Conservation (phyloP, 495 filamentous ascomycete genomes). For the Penicillium steckii region DNA sequence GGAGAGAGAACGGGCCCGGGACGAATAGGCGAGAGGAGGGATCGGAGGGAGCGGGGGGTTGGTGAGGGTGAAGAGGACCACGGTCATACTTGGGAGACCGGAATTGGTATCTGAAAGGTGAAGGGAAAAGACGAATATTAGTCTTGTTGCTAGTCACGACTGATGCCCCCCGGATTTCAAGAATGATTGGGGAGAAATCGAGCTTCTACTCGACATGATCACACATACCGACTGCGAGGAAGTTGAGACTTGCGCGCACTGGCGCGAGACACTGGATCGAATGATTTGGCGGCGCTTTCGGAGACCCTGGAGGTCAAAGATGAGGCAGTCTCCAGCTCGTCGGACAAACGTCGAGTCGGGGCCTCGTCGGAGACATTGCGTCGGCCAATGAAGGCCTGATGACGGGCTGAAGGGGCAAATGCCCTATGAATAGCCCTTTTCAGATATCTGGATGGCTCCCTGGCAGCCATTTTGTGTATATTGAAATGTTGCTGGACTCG, state of each 20-base stretch:
- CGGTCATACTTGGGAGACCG: slow-evolving; percentile 90
- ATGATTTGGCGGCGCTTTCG: slow-evolving; percentile 39
- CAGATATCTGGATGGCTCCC: slow-evolving; percentile 43
- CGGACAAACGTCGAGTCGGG: slow-evolving; percentile 31
- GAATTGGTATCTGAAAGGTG: slow-evolving; percentile 73
- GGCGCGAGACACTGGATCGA: slow-evolving; percentile 56
- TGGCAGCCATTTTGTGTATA: slow-evolving; percentile 39
- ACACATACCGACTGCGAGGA: slow-evolving; percentile 63
- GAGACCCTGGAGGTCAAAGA: slow-evolving; percentile 28
- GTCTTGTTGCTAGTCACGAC: background rate
- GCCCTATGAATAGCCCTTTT: slow-evolving; percentile 42
- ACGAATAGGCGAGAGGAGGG: slow-evolving; percentile 83
- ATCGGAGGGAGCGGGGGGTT: slow-evolving; percentile 79
- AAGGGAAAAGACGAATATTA: background rate
- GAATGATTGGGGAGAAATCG: background rate
- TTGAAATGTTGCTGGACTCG: slow-evolving; percentile 19
- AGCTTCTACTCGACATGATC: background rate
- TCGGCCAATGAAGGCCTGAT: slow-evolving; percentile 33
- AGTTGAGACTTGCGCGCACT: slow-evolving; percentile 54
- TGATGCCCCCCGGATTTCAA: slow-evolving; percentile 1
- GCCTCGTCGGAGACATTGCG: slow-evolving; percentile 51
- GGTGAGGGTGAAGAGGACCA: slow-evolving; percentile 88
- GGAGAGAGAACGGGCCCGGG: slow-evolving; percentile 90
- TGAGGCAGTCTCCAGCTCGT: slow-evolving; percentile 39
- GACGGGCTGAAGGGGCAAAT: slow-evolving; percentile 32